Conservation (phyloP, 805 yeast species). For the Candida namnaoensis region DNA sequence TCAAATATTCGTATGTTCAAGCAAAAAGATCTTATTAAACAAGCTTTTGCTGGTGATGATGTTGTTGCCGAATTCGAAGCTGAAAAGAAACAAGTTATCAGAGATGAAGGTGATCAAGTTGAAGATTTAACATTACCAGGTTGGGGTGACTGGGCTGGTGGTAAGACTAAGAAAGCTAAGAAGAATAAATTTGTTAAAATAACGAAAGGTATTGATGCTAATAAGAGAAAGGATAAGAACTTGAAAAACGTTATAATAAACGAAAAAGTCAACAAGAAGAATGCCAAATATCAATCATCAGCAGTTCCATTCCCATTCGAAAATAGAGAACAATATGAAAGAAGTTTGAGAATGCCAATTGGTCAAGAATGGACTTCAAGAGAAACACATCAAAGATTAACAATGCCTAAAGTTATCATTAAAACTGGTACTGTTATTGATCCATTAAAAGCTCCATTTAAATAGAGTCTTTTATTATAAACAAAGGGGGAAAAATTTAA, state of each 20-base stretch:
- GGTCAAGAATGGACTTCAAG: conserved; percentile 96
- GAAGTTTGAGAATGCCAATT: conserved; percentile 89
- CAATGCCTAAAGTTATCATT: conserved; percentile 81
- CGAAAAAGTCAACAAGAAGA: conserved; percentile 79
- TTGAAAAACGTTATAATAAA: conserved; percentile 80
- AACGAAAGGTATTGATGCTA: conserved; percentile 63
- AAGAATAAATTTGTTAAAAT: conserved; percentile 61
- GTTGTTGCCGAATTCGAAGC: conserved; percentile 69
- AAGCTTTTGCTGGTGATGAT: conserved; percentile 97
- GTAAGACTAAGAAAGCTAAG: conserved; percentile 31
- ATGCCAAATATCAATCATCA: conserved; percentile 74
- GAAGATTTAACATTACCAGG: conserved; percentile 88
- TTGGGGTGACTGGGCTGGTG: conserved; percentile 98
- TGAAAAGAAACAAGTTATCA: conserved; percentile 60
- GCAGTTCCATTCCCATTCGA: conserved; percentile 96
- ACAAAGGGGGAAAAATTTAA: too few relatives aligned
- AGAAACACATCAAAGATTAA: conserved; percentile 76
- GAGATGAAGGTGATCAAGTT: conserved; percentile 81
- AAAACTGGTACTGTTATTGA: conserved; percentile 87
- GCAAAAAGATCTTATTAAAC: conserved; percentile 73
- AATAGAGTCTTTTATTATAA: conserved; percentile 19
- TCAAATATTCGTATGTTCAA: conserved; percentile 48
- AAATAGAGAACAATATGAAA: conserved; percentile 88
- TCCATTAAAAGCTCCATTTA: conserved; percentile 84
- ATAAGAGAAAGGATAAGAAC: conserved; percentile 71